A percentile compares a stretch with the other conserved stretches of the same genome.
These are phyloP conservation scores for Pulveroboletus sp. DNA, from an alignment of 768 basidiomycete species.

Conservation along the genomic window DNA sequence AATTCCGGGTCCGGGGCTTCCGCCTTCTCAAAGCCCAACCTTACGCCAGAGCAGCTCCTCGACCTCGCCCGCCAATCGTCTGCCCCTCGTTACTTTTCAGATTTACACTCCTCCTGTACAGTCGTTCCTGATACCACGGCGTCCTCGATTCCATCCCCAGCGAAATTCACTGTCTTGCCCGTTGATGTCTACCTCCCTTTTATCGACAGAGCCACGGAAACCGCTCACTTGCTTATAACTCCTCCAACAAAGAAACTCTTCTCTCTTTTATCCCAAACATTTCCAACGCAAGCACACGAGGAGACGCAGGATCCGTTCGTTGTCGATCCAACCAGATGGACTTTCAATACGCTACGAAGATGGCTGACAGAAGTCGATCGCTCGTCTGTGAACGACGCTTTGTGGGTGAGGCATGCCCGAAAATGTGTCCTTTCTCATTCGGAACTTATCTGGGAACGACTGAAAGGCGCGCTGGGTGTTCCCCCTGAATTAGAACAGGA, in stretches of 20 bases:
- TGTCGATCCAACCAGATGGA: conserved; percentile 67
- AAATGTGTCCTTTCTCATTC: conserved; percentile 72
- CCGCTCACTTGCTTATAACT: conserved; percentile 59
- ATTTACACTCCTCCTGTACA: conserved; percentile 1
- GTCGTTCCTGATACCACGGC: neutral
- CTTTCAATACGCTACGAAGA: conserved; percentile 61
- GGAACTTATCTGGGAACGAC: conserved; percentile 88
- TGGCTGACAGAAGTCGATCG: conserved; percentile 70
- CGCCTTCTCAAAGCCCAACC: conserved; percentile 43
- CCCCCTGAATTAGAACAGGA: conserved; percentile 81
- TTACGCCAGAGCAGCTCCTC: conserved; percentile 72
- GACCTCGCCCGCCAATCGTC: conserved; percentile 68
- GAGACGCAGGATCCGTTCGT: conserved; percentile 35
- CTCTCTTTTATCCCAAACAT: conserved; percentile 69
- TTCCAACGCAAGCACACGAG: conserved; percentile 37
- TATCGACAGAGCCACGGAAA: conserved; percentile 78
- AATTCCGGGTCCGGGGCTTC: conserved; percentile 33
- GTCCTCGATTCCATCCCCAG: conserved; percentile 34
- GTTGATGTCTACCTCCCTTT: conserved; percentile 83
- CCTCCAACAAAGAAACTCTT: conserved; percentile 71
- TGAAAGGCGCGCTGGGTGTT: conserved; percentile 85
- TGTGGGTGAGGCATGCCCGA: conserved; percentile 75
- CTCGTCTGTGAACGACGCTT: conserved; percentile 58
- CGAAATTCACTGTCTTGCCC: conserved; percentile 73
- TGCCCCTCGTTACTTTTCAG: conserved; percentile 32